Evolutionary conservation across 1,284 basidiomycete species (phyloP), one percentile per base, ranked within the genome.

Genomic region (Moniliophthora roreri): DNA sequence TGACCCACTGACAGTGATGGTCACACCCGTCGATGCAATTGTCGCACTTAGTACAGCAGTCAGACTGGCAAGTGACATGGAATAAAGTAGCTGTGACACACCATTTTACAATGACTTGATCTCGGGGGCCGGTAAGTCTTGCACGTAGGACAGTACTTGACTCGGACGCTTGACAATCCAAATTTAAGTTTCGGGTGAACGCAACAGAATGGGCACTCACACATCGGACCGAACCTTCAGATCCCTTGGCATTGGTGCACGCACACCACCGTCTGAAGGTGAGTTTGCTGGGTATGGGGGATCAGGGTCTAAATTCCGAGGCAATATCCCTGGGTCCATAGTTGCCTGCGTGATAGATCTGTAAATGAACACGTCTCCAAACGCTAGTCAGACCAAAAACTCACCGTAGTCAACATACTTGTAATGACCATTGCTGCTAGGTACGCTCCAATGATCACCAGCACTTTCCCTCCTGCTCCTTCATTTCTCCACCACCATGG

Each of bases 1-100:
- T 95, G 32, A 97, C 84, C 86, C 94, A 97, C 60, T 94, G 91
- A 62, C 95, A 97, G 69, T 96, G 93, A 65, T 95, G 93, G 65
- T 95, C 88, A 63, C 84, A 87, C 20, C 87, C 88, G 60, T 96
- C 94, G 20, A 96, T 91, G 65, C 95, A 97, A 66, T 97, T 96
- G 61, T 95, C 92, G 68, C 94, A 97, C 88, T 93, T 62, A 36
- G 34, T 3, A 15, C 11, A 50, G 51, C 24, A 1, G 51, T 53
- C 35, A 51, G 46, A 34, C 42, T 55, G 49, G 61, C 51, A 46
- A 39, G 10, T 40, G 32, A 28, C 38, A 45, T 40, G 37, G 40
- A 15, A 52, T 49, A 51, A 21, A 51, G 6, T 48, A 42, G 28
- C 11, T 35, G 34, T 41, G 9, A 62, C 79, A 63, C 60, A 91